These are phyloP conservation scores for Pelargonium australe DNA, from an alignment of 441 rosid genomes.

Conservation along the genomic window DNA sequence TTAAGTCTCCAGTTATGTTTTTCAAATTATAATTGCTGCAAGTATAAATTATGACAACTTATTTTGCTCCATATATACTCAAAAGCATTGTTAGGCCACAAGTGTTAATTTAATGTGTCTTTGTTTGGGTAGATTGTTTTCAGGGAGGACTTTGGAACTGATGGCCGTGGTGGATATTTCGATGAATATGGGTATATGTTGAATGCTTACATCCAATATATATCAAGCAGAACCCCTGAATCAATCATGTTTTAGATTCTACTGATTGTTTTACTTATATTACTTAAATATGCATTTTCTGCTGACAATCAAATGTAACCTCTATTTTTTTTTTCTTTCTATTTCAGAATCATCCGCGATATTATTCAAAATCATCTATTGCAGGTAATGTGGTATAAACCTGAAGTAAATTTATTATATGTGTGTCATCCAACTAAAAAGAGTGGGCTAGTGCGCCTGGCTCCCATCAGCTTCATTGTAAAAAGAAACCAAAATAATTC, in stretches of 20 bases:
- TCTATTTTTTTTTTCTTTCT: conserved; percentile 12
- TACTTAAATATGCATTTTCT: conserved; percentile 4
- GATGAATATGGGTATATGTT: conserved; percentile 72
- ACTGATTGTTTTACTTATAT: neutral
- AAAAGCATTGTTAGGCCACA: neutral
- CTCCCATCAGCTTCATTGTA: too few species aligned
- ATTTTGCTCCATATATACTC: conserved; percentile 3
- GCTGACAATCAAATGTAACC: neutral
- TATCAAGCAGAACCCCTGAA: neutral
- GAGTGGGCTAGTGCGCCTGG: too few species aligned
- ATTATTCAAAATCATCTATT: conserved; percentile 93
- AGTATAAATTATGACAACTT: neutral
- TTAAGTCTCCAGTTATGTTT: neutral
- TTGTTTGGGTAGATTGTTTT: conserved; percentile 66
- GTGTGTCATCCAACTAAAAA: neutral
- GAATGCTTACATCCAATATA: conserved; percentile 6
- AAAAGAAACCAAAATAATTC: neutral
- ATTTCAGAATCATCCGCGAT: conserved; percentile 92
- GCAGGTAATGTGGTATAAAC: conserved; percentile 47
- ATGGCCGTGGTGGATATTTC: conserved; percentile 98
- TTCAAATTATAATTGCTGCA: neutral
- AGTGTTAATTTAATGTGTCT: conserved; percentile 9
- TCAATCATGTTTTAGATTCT: conserved; percentile 8
- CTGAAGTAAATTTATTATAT: conserved; percentile 12
- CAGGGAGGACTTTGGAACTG: conserved; percentile 96